Evolutionary conservation across 331 rosid genomes (phyloP).

Genomic region (Pyrus hybrid): DNA sequence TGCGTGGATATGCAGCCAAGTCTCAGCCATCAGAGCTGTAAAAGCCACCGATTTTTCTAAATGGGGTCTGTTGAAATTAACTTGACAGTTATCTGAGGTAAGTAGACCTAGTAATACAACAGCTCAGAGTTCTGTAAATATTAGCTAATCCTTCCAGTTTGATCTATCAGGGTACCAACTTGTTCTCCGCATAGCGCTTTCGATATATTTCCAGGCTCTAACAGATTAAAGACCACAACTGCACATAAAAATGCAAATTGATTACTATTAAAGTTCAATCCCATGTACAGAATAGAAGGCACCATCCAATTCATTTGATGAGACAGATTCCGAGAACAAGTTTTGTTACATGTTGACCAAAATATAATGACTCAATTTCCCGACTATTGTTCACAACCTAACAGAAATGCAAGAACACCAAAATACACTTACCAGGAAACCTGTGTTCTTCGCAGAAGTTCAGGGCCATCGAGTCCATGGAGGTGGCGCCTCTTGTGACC

Average conservation of each 20-base stretch:
- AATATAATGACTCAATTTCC: background rate
- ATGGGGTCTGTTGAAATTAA: background rate
- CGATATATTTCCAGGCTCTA: conserved; percentile 93
- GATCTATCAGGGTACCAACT: conserved; percentile 89
- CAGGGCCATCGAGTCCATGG: conserved; percentile 76
- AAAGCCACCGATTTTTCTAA: background rate
- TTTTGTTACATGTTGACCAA: background rate
- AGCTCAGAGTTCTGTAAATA: background rate
- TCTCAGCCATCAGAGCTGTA: background rate
- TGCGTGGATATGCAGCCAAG: background rate
- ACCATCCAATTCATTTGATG: background rate
- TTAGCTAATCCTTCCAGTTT: conserved; percentile 58
- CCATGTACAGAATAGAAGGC: background rate
- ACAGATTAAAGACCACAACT: conserved; percentile 89
- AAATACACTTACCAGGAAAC: conserved; percentile 64
- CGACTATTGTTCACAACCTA: background rate
- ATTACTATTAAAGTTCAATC: background rate
- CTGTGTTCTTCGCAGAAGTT: conserved; percentile 81
- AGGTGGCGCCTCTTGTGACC: conserved; percentile 60
- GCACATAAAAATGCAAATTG: conserved; percentile 14
- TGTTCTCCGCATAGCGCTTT: conserved; percentile 94
- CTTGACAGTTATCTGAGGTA: background rate
- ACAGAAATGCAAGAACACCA: background rate
- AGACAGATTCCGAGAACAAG: background rate
- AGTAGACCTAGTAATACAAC: conserved; percentile 14